Evolutionary conservation across 805 yeast species (phyloP), one percentile per base, ranked within the genome.

Genomic region (Teunomyces gatunensis): DNA sequence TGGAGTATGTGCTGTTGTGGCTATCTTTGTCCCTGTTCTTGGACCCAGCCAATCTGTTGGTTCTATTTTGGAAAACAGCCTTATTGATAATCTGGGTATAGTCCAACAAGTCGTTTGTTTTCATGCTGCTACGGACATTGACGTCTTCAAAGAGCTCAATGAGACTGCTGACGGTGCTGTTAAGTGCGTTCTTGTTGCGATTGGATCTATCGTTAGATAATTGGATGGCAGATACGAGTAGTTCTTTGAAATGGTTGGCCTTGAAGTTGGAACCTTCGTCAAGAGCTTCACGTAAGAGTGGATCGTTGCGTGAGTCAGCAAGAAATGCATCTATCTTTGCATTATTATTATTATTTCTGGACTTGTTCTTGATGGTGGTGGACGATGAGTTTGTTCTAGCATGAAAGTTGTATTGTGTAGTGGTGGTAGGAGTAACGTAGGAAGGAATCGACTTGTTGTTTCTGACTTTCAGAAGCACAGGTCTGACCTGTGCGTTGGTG

Each of bases 21-120:
- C 63, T 67, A 53, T 73, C 77, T 39, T 60, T 66, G 54, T 73
- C 77, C 44, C 74, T 53, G 52, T 73, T 71, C 44, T 62, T 63
- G 11, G 53, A 48, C 17, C 63, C 60, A n/a, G 65, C 52, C 45
- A 72, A 61, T 47, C 76, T 57, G 30, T 51, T 49, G 32, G 64
- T 63, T 53, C 76, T 63, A 46, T 64, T 63, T 47, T 52, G 52
- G 53, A 54, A 63, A 23, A 67, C 60, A 3, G 69, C 56, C 37
- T 47, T 49, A 48, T 62, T 60, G 35, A 68, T 53, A 9, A 57
- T 51, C 20, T 52, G 45, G 15, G 57, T 47, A 47, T 59, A 67
- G 35, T 52, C 52, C 18, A 46, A 49, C 42, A 68, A 58, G 44
- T 67, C 70, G 10, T 43, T 40, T 6, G 51, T 44, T 13, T 52